Evolutionary conservation across 2,329 filamentous ascomycete genomes (phyloP), one percentile per base, ranked within the genome.

Genomic region (Fusarium floridanum): DNA sequence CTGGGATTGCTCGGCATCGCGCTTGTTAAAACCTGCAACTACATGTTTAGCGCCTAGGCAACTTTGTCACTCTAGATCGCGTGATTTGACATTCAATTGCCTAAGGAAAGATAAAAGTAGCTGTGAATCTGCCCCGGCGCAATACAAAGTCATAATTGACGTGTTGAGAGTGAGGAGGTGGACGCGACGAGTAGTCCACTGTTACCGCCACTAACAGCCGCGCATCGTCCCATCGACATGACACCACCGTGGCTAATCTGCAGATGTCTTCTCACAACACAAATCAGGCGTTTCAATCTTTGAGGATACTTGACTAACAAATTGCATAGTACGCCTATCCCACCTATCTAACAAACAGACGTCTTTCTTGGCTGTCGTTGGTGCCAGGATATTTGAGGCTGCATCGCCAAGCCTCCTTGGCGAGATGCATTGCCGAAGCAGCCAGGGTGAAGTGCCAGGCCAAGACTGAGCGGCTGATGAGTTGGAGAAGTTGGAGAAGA

Each of bases 331-430:
- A 6, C 22, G 5, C 43, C 11, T 22, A 3, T 9, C 12, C 16
- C 24, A n/a, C 17, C 29, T 4, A 53, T 32, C 9, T 6, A n/a
- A 6, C 3, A 32, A 53, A 11, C 20, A 48, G 12, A 32, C 10
- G 16, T 53, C 43, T 27, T 53, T 53, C 17, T 53, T 53, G 48
- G 48, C 17, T 53, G 48, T 53, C 48, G 48, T 53, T 53, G 48
- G 48, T 29, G 24, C 48, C 17, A 14, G 27, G 48, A 53, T 53
- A 53, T 29, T 32, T 29, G 48, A 53, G 48, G 48, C 48, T 53
- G 48, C 48, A 53, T 53, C 48, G 48, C 48, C 48, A 53, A 53
- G 48, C 24, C 27, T 29, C 24, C 48, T 53, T 53, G 48, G 48
- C 48, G 48, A 53, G 24, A 53, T 53, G 48, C 24, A 53, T 53